Conservation (phyloP, 2,329 filamentous ascomycete species). For the Beauveria australis region DNA sequence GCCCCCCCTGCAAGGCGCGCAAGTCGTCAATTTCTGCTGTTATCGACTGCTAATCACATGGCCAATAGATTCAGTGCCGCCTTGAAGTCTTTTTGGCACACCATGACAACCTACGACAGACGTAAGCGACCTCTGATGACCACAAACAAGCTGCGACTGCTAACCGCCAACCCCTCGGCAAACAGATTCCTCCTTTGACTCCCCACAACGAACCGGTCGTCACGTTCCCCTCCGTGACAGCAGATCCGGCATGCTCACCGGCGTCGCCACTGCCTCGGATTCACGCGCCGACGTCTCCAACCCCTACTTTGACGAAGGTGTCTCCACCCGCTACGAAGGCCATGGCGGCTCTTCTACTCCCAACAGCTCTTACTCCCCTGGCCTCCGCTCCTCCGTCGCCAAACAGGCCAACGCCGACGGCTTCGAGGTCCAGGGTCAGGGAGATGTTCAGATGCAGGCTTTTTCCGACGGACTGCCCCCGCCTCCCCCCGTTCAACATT, state of each 20-base stretch:
- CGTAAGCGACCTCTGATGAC: conserved; percentile 37
- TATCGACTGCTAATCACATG: conserved; percentile 9
- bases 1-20: neutral
- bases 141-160: conserved; percentile 2
- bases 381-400: conserved; percentile 71
- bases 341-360: conserved; percentile 43
- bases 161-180: conserved; percentile 15
- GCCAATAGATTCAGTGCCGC: conserved; percentile 53
- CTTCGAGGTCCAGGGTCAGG: conserved; percentile 61
- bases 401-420: conserved; percentile 54
- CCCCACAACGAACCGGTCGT: conserved; percentile 81
- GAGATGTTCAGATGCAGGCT: conserved; percentile 93
- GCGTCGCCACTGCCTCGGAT: conserved; percentile 81
- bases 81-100: conserved; percentile 92
- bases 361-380: conserved; percentile 78
- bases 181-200: conserved; percentile 84
- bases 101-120: conserved; percentile 66
- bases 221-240: conserved; percentile 83
- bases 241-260: conserved; percentile 74
- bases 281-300: conserved; percentile 77
- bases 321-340: conserved; percentile 37
- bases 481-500: conserved; percentile 77
- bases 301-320: conserved; percentile 67
- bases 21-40: neutral
- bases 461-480: conserved; percentile 89